Evolutionary conservation across 495 filamentous ascomycete genomes (phyloP).

Genomic region (Penicillium odoratum): DNA sequence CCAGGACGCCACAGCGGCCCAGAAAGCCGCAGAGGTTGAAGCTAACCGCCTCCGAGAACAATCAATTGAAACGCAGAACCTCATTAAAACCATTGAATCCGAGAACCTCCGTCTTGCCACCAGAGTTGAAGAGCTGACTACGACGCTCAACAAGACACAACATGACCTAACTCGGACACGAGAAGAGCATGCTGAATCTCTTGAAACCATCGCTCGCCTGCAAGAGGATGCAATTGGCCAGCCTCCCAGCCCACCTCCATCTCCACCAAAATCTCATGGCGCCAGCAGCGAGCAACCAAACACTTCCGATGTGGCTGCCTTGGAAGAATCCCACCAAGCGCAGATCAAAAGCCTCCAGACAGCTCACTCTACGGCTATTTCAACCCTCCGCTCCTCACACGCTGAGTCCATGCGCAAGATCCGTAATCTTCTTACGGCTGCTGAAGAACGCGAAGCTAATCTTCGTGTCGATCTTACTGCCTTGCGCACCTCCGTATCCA

Average conservation of each 20-base stretch:
- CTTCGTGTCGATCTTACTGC: conserved; percentile 40
- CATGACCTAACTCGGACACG: conserved; percentile 35
- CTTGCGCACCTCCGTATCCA: conserved; percentile 23
- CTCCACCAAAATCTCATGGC: conserved; percentile 23
- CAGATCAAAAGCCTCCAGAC: conserved; percentile 42
- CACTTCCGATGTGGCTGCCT: conserved; percentile 16
- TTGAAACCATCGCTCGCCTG: conserved; percentile 79
- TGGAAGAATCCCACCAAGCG: conserved; percentile 39
- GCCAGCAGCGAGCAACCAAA: conserved; percentile 10
- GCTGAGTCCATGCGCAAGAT: conserved; percentile 45
- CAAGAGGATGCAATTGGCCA: conserved; percentile 71
- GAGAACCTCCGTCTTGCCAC: conserved; percentile 46
- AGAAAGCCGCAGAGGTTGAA: conserved; percentile 38
- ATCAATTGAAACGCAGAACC: conserved; percentile 40
- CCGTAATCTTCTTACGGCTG: conserved; percentile 37
- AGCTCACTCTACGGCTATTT: conserved; percentile 39
- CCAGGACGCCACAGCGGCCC: conserved; percentile 24
- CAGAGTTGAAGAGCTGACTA: conserved; percentile 36
- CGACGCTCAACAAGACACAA: conserved; percentile 35
- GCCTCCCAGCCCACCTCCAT: conserved; percentile 32
- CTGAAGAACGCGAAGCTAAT: conserved; percentile 45
- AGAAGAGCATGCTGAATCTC: conserved; percentile 40
- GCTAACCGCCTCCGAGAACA: conserved; percentile 36
- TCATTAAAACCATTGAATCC: conserved; percentile 46
- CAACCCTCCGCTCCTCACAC: conserved; percentile 43